These are phyloP conservation scores for Coniochaeta sp. DNA, from an alignment of 2,329 filamentous ascomycete genomes.

Conservation along the genomic window DNA sequence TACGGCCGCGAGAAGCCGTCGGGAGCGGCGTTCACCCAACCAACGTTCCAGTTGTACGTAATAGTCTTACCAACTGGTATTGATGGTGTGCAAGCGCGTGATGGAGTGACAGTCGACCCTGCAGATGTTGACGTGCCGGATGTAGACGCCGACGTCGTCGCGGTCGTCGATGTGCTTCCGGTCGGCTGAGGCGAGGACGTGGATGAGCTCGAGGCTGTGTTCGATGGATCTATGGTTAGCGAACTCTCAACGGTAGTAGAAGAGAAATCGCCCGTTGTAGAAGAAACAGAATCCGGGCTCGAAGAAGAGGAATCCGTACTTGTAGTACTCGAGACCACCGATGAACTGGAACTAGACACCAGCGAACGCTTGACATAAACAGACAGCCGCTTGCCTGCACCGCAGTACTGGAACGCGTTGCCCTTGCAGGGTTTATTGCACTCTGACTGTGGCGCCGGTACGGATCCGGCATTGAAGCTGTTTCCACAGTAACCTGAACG, in stretches of 20 bases:
- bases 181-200: background rate
- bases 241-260: too few relatives aligned
- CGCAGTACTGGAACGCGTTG: conserved; percentile 26
- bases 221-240: too few relatives aligned
- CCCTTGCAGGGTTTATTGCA: conserved; percentile 29
- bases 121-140: background rate
- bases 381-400: conserved; percentile 26
- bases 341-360: too few relatives aligned
- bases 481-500: conserved; percentile 47
- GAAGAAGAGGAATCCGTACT: background rate
- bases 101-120: background rate
- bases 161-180: background rate
- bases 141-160: background rate
- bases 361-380: conserved; percentile 15
- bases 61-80: background rate
- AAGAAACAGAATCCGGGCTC: too few relatives aligned
- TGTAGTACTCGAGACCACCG: too few relatives aligned
- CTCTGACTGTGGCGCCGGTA: conserved; percentile 20
- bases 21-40: conserved; percentile 7
- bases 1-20: conserved; percentile 35
- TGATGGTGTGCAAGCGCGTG: background rate
- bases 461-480: conserved; percentile 25
- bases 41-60: conserved; percentile 7
- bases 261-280: too few relatives aligned
- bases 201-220: background rate